Evolutionary conservation across 805 yeast species (phyloP), one percentile per base, ranked within the genome.

Genomic region (Cyberlindnera euphorbiae): DNA sequence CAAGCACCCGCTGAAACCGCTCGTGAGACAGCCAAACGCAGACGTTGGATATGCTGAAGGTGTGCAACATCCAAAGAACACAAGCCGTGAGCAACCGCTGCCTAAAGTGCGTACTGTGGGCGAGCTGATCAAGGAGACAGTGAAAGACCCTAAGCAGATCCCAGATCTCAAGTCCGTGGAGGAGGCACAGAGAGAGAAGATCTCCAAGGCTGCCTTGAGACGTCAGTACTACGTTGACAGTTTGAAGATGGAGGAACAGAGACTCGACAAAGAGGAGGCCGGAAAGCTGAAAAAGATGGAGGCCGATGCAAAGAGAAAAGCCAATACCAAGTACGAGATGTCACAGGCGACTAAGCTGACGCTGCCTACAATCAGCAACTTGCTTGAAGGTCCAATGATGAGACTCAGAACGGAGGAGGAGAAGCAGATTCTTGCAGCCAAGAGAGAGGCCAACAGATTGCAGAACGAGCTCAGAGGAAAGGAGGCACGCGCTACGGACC

Each of bases 331-430:
- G 36, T 70, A 68, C 45, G 59, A 58, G 38, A 38, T 47, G 38
- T 59, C 73, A 6, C 68, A 66, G 33, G 80, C 86, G 17, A 69
- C 76, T 32, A 45, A 67, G 50, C 71, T 81, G 52, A 85, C 95
- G 1, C 66, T 86, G 33, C 96, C 96, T 31, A 82, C 95, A 2
- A 66, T 88, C 39, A 87, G 82, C 50, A 68, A 72, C 26, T 69
- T 77, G 45, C 59, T 85, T 42, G 58, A 71, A 16, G 85, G 84
- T 3, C 84, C 90, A 12, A 62, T 87, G 42, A 74, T 89, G 68
- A 72, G 82, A 53, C 73, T 63, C 31, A 73, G 95, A 58, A 82
- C 94, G 0, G 67, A 63, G 17, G 93, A 79, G 51, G 95, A 89
- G 60, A 58, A 62, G 33, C 72, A 69, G 35, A 50, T 72, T 19